Evolutionary conservation across 495 filamentous ascomycete species (phyloP).

Genomic region (Massariosphaeria phaeospora): DNA sequence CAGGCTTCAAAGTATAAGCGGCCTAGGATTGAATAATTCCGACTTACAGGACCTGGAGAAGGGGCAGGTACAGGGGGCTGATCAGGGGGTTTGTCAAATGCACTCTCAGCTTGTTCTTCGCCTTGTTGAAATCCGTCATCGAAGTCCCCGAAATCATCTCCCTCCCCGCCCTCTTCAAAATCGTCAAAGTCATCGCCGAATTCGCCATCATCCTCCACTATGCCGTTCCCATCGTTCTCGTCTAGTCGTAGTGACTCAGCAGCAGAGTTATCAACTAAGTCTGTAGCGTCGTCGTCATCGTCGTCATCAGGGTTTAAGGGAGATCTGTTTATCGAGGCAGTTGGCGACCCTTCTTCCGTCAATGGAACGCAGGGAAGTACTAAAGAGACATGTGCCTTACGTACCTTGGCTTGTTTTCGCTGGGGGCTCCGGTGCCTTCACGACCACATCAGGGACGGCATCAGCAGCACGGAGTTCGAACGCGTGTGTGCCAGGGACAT

Average conservation of each 20-base stretch:
- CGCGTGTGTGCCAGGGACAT: constrained; percentile 78
- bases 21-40: constrained; percentile 30
- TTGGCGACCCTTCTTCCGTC: constrained; percentile 55
- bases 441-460: constrained; percentile 72
- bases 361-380: constrained; percentile 49
- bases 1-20: constrained; percentile 9
- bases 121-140: constrained; percentile 75
- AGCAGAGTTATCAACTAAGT: constrained; percentile 27
- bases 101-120: constrained; percentile 43
- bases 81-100: constrained; percentile 38
- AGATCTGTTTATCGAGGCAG: constrained; percentile 39
- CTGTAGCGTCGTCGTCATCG: constrained; percentile 16
- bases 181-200: constrained; percentile 95
- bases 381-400: constrained; percentile 37
- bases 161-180: constrained; percentile 68
- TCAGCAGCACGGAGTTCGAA: constrained; percentile 71
- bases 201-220: constrained; percentile 47
- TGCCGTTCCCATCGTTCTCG: constrained; percentile 38
- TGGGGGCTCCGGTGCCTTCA: constrained; percentile 48
- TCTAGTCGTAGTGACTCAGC: constrained; percentile 43
- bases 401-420: constrained; percentile 49
- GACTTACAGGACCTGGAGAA: constrained; percentile 33
- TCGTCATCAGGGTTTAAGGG: constrained; percentile 17
- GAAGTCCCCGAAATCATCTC: constrained; percentile 84
- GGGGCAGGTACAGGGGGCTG: constrained; percentile 38